Evolutionary conservation across 176 grass and related monocot species (phyloP), one percentile per base, ranked within the genome.

Genomic region (Avena eriantha): DNA sequence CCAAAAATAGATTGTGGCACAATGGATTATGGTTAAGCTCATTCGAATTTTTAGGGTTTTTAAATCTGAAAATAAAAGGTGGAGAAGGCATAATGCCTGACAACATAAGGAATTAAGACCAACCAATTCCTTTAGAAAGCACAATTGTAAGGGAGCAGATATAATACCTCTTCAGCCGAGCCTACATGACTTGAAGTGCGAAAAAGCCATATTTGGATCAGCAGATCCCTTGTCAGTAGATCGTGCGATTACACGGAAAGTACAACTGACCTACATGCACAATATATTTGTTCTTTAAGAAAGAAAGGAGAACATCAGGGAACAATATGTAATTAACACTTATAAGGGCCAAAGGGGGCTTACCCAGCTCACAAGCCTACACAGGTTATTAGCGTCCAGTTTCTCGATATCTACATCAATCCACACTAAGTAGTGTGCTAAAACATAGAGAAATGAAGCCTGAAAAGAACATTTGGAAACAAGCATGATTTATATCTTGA

Each of bases 151-250:
- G 72, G 83, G 43, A 77, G 36, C 63, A 6, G 8, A 35, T 51
- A 35, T 7, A n/a, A 51, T 88, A 98, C 96, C 93, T 98, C 96
- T 90, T 98, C 93, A 76, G 88, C 85, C 56, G 85, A 95, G 23
- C 91, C 96, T 54, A 87, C 81, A 35, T 80, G 88, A 91, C 63
- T 87, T 98, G 93, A 90, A 98, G 84, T 86, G 90, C 35, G 48
- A 92, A 29, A 29, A 93, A 64, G 83, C 83, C 84, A 98, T 85
- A 89, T 95, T 93, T 77, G 86, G 91, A 85, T 89, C 26, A 78
- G 93, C 93, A 77, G 93, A 95, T 48, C 90, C 91, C 74, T 50
- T 89, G 73, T 92, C 21, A 89, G 67, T 29, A 46, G 87, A 85
- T 67, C 89, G 78, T 77, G 76, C 74, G 59, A 75, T 87, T 92